phyloP scores from a whole-genome alignment of 345 rosid species.

The Eucalyptus polybractea region DNA sequence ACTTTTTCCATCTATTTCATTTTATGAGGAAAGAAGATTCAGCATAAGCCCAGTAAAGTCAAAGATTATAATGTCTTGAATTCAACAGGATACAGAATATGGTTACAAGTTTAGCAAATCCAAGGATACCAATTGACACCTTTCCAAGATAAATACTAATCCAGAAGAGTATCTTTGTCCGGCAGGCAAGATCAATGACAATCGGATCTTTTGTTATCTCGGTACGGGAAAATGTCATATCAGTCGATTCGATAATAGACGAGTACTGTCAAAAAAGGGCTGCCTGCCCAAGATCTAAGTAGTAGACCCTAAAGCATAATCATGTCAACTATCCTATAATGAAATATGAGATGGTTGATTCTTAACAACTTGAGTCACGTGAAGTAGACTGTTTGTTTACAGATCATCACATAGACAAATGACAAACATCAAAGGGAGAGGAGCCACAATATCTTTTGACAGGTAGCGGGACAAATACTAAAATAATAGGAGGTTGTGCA shows the following conservation, averaged over 20 bases:
- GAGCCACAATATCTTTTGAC: too few relatives aligned
- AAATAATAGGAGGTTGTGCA: too few relatives aligned
- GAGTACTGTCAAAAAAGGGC: not conserved
- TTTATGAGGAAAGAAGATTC: constrained; percentile 17
- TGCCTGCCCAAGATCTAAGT: not conserved
- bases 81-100: not conserved
- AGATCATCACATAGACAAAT: too few relatives aligned
- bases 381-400: not conserved
- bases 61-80: not conserved
- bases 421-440: not conserved
- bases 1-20: constrained; percentile 64
- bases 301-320: not conserved
- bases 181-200: constrained; percentile 35
- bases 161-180: constrained; percentile 14
- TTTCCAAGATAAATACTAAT: constrained; percentile 51
- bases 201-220: constrained; percentile 37
- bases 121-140: constrained; percentile 45
- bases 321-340: not conserved
- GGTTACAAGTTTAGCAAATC: constrained; percentile 23
- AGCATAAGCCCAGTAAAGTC: not conserved
- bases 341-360: not conserved
- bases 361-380: not conserved
- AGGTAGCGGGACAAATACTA: too few relatives aligned
- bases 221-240: constrained; percentile 18
- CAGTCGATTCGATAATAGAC: not conserved